These are phyloP conservation scores for Asterochloris erici DNA, from an alignment of 139 green algal genomes.

Conservation along the genomic window DNA sequence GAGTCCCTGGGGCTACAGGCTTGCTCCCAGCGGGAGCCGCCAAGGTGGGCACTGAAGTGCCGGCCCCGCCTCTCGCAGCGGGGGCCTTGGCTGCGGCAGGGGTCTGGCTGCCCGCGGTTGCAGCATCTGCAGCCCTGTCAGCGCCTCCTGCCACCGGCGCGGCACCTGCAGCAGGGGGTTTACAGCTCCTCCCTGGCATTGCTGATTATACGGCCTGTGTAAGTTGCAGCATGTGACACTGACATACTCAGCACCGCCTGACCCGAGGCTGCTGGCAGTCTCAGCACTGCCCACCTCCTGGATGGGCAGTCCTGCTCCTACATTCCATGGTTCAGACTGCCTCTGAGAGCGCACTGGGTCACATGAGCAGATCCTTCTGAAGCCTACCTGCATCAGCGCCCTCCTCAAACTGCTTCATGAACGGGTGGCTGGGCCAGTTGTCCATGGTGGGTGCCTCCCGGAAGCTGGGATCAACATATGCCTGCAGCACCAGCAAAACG, in stretches of 20 bases:
- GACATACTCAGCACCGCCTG: too few species aligned
- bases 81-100: too few species aligned
- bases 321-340: too few species aligned
- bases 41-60: too few species aligned
- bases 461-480: conserved; percentile 41
- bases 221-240: too few species aligned
- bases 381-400: conserved; percentile 5
- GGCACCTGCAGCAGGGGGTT: conserved; percentile 5
- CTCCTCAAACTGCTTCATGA: conserved; percentile 21
- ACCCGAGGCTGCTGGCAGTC: too few species aligned
- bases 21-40: neutral
- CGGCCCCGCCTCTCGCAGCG: too few species aligned
- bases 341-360: too few species aligned
- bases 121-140: neutral
- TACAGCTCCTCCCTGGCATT: conserved; percentile 9
- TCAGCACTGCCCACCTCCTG: too few species aligned
- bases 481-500: neutral
- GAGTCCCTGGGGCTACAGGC: neutral
- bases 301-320: too few species aligned
- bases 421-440: conserved; percentile 72
- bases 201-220: conserved; percentile 1
- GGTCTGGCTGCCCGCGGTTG: too few species aligned
- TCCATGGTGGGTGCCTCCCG: conserved; percentile 65
- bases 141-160: neutral
- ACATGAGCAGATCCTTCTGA: too few species aligned